phyloP scores from a whole-genome alignment of 73 alveolate genomes.

The Tetrahymena elliotti region DNA sequence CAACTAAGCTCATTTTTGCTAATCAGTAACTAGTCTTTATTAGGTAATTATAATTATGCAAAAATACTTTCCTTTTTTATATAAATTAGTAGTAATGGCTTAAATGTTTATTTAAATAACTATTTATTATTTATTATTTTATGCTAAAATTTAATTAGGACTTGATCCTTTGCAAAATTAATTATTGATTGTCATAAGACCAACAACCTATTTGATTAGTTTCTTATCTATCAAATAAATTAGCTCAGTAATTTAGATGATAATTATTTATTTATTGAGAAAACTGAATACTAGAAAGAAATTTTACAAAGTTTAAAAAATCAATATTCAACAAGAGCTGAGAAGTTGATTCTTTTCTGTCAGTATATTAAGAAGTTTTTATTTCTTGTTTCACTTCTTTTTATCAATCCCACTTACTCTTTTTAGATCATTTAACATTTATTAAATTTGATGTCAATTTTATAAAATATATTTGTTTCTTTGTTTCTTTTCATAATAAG shows the following conservation, averaged over 20 bases:
- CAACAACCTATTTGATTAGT: not conserved
- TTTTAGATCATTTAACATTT: too few species aligned
- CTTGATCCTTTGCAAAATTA: not conserved
- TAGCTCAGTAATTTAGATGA: not conserved
- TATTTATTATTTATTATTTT: too few species aligned
- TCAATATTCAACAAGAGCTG: not conserved
- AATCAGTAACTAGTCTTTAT: not conserved
- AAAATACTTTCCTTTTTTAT: not conserved
- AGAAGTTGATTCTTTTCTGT: not conserved
- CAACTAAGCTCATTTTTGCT: not conserved
- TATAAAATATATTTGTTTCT: too few species aligned
- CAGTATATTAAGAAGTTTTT: too few species aligned
- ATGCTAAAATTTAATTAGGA: not conserved
- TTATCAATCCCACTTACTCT: too few species aligned
- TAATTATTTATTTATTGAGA: not conserved
- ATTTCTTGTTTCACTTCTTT: too few species aligned
- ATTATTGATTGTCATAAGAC: not conserved
- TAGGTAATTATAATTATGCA: not conserved
- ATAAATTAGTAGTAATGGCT: too few species aligned
- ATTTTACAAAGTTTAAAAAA: too few species aligned
- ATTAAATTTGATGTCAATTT: too few species aligned
- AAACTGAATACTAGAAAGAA: not conserved
- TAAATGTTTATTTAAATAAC: not conserved
- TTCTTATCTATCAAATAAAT: not conserved
- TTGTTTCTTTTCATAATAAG: too few species aligned